Evolutionary conservation across 345 rosid species (phyloP), one percentile per base, ranked within the genome.

Genomic region (Brassica nigra): DNA sequence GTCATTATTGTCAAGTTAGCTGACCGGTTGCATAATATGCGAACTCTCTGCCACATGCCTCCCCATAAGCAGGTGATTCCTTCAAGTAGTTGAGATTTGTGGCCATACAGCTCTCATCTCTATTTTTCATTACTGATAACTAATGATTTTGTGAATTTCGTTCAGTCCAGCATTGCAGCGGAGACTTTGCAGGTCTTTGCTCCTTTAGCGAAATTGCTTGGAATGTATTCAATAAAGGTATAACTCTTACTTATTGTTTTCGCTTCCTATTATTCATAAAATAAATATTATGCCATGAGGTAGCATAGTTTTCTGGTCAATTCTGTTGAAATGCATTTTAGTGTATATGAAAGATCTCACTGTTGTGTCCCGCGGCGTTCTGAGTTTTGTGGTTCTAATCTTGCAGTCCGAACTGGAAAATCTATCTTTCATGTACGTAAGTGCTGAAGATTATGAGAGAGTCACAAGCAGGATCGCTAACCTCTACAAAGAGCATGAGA

Each of bases 201-300:
- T 63, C 99, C 99, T 66, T 80, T 95, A 79, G 99, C 98, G 74
- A 95, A 95, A 84, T 84, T 95, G 82, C 84, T 95, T 67, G 99
- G 99, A 80, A 95, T 95, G 98, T 91, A 95, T 87, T 90, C 92
- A 74, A 95, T 95, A 76, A 95, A 95, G 99, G 99, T 95, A 71
- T 62, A 71, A 52, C 59, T 72, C 68, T 57, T 33, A 27, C 31
- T 0, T 23, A 57, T 30, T 30, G 49, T 54, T 63, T 39, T 63
- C 0, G 5, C 30, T 63, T 75, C 52, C 75, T 54, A 63, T 47
- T 16, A 16, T 61, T 47, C 70, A 23, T 47, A 15, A 8, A 62
- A 62, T 29, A 44, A 62, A 10, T 52, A 52, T 34, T 55, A 28
- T 54, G 79, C 71, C 78, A 34, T 1, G 7, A 44, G 33, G 61